phyloP scores from a whole-genome alignment of 2,329 filamentous ascomycete species.

The Aspergillus pseudonomiae region DNA sequence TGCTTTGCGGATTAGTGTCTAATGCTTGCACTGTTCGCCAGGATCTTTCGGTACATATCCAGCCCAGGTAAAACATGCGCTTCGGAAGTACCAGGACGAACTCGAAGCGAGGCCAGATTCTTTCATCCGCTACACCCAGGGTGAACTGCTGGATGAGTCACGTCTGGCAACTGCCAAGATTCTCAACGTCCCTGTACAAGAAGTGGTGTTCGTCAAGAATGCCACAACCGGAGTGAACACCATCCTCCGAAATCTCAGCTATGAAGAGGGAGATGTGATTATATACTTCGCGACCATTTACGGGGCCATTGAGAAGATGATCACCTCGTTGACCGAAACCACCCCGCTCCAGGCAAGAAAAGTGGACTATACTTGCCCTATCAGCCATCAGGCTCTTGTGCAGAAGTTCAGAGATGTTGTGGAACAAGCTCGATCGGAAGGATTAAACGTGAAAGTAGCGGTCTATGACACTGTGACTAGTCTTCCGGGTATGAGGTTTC shows the following conservation, averaged over 20 bases:
- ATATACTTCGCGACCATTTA: constrained; percentile 6
- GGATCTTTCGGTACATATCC: constrained; percentile 8
- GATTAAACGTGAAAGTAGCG: not conserved
- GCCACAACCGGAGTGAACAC: constrained; percentile 8
- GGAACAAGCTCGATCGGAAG: not conserved
- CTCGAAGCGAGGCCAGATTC: constrained; percentile 4
- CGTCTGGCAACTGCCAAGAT: not conserved
- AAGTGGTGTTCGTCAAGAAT: constrained; percentile 3
- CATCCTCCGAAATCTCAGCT: constrained; percentile 3
- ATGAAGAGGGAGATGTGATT: not conserved
- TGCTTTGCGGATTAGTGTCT: not conserved
- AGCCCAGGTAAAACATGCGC: not conserved
- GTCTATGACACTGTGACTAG: not conserved
- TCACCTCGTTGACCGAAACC: constrained; percentile 6
- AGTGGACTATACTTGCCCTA: constrained; percentile 4
- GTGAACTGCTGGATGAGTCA: not conserved
- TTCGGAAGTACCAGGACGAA: constrained; percentile 1
- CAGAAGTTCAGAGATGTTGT: constrained; percentile 2
- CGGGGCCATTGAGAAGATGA: constrained; percentile 3
- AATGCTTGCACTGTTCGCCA: not conserved
- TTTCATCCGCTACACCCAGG: constrained; percentile 1
- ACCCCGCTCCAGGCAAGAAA: constrained; percentile 4
- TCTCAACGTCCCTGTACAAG: constrained; percentile 1
- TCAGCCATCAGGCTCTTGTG: constrained; percentile 4
- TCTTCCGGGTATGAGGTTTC: constrained; percentile 1